Conservation (phyloP, 768 basidiomycete species). For the Amyloporia xantha region DNA sequence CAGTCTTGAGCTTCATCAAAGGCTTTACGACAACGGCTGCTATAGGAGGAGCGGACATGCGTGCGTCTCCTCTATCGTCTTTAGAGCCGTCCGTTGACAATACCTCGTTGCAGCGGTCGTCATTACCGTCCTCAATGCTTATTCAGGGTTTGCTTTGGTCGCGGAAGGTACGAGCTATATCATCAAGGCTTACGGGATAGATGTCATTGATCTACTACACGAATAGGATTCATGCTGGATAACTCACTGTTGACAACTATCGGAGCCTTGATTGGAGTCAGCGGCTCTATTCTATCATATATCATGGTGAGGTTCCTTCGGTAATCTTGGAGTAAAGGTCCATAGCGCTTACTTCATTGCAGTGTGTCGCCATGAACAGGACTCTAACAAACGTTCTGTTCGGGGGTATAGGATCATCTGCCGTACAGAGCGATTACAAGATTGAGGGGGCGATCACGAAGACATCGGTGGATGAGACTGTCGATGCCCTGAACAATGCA, state of each 20-base stretch:
- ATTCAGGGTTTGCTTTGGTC: constrained; percentile 86
- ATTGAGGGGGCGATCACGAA: constrained; percentile 81
- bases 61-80: constrained; percentile 36
- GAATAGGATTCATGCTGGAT: constrained; percentile 76
- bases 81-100: constrained; percentile 9
- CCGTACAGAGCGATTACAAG: constrained; percentile 50
- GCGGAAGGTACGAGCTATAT: constrained; percentile 54
- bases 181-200: background rate
- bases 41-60: constrained; percentile 94
- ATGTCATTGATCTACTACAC: background rate
- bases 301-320: constrained; percentile 80
- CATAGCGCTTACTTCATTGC: background rate
- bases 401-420: constrained; percentile 66
- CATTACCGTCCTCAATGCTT: constrained; percentile 86
- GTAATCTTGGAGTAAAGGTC: constrained; percentile 1
- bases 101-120: constrained; percentile 59
- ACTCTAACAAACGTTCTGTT: constrained; percentile 82
- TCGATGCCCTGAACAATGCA: constrained; percentile 69
- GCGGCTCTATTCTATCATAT: constrained; percentile 85
- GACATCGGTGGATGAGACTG: constrained; percentile 74
- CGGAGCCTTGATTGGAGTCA: constrained; percentile 84
- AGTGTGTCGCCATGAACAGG: constrained; percentile 93
- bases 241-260: constrained; percentile 79
- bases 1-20: constrained; percentile 75
- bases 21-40: constrained; percentile 85